Evolutionary conservation across 495 filamentous ascomycete genomes (phyloP).

Genomic region (Wilcoxina mikolae): DNA sequence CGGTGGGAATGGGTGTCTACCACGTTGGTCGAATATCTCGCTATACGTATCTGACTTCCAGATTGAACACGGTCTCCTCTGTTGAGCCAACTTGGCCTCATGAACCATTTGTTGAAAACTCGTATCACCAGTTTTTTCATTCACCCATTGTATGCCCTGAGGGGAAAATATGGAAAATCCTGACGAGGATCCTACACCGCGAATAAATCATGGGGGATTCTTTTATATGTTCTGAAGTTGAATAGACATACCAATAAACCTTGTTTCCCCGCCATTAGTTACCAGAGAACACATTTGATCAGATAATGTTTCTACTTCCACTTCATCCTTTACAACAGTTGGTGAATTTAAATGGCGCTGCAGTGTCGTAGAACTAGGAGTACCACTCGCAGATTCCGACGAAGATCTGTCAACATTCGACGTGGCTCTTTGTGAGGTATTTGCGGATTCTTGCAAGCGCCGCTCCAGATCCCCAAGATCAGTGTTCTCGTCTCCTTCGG

Average conservation of each 20-base stretch:
- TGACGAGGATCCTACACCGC: conserved; percentile 66
- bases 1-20: conserved; percentile 66
- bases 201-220: no score
- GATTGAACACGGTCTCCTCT: conserved; percentile 43
- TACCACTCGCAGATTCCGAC: conserved; percentile 25
- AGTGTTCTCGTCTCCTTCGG: conserved; percentile 69
- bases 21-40: conserved; percentile 76
- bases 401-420: conserved; percentile 23
- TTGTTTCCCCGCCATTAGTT: conserved; percentile 89
- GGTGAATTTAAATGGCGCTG: conserved; percentile 27
- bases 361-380: conserved; percentile 24
- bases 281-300: conserved; percentile 99
- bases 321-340: conserved; percentile 34
- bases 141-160: conserved; percentile 97
- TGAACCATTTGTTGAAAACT: conserved; percentile 96
- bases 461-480: conserved; percentile 50
- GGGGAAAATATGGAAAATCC: conserved; percentile 98
- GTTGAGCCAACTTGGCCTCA: conserved; percentile 51
- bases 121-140: conserved; percentile 86
- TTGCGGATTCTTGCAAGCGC: conserved; percentile 25
- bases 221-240: no score
- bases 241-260: conserved; percentile 68
- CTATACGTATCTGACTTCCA: conserved; percentile 94
- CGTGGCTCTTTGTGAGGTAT: conserved; percentile 15
- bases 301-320: conserved; percentile 75